These are phyloP conservation scores for Zoysia matrella DNA, from an alignment of 202 grass and related monocot genomes.

Conservation along the genomic window DNA sequence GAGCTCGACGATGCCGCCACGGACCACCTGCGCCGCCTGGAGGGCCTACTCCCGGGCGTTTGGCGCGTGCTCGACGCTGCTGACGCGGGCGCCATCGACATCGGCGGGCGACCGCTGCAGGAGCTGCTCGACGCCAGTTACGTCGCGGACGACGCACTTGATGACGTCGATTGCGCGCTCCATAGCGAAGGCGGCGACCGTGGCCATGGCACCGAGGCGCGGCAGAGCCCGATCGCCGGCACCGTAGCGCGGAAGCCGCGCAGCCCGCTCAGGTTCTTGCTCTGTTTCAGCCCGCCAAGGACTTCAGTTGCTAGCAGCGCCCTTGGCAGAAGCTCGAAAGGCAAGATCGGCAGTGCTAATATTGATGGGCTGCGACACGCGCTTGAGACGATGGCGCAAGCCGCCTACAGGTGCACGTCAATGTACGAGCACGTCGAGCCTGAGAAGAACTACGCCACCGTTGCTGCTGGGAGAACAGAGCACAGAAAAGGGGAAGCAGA, in stretches of 20 bases:
- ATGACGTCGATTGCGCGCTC: conserved; percentile 30
- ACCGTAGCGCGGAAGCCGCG: conserved; percentile 27
- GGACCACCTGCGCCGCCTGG: conserved; percentile 51
- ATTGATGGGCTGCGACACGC: conserved; percentile 6
- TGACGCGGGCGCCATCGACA: conserved; percentile 46
- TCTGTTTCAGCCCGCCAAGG: conserved; percentile 53
- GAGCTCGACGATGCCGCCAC: conserved; percentile 34
- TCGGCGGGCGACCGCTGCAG: conserved; percentile 30
- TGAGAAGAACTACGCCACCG: conserved; percentile 36
- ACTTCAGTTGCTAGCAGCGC: neutral
- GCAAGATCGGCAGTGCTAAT: neutral
- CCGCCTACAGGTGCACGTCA: conserved; percentile 52
- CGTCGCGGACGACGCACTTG: conserved; percentile 37
- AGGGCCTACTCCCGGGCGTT: conserved; percentile 44
- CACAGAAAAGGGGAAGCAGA: neutral
- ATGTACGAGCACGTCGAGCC: conserved; percentile 34
- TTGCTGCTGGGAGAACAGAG: neutral
- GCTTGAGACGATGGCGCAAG: conserved; percentile 33
- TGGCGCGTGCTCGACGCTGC: conserved; percentile 51
- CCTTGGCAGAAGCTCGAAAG: conserved; percentile 13
- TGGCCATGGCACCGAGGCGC: neutral
- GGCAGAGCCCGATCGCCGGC: neutral
- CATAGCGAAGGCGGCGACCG: neutral
- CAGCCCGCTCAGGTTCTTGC: conserved; percentile 47
- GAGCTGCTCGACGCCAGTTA: conserved; percentile 48